Conservation (phyloP, 139 green algal species). For the Chlorella sp. region DNA sequence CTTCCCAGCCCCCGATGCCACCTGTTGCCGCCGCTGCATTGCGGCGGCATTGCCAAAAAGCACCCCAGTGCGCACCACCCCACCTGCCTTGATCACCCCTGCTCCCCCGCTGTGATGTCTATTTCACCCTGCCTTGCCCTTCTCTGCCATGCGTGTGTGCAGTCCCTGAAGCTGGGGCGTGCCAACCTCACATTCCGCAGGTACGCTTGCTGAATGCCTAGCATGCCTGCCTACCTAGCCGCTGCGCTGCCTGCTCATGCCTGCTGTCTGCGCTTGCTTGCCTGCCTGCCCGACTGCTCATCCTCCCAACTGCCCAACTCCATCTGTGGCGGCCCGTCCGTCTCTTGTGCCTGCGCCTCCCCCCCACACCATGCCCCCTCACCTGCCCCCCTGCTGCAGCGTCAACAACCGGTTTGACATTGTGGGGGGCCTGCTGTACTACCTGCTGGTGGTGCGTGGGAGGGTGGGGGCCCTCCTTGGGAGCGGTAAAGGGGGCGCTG, state of each 20-base stretch:
- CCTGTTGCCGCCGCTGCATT: too few relatives aligned
- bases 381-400: too few relatives aligned
- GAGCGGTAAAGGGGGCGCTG: too few relatives aligned
- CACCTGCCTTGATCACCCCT: too few relatives aligned
- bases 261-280: not conserved
- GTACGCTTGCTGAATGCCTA: constrained; percentile 48
- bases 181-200: constrained; percentile 84
- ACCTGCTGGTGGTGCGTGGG: constrained; percentile 75
- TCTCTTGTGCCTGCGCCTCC: too few relatives aligned
- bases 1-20: too few relatives aligned
- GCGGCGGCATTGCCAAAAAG: too few relatives aligned
- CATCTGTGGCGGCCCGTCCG: too few relatives aligned
- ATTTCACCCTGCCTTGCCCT: not conserved
- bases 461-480: not conserved
- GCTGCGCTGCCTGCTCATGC: too few relatives aligned
- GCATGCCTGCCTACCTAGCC: not conserved
- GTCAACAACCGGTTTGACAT: constrained; percentile 84
- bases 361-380: too few relatives aligned
- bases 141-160: not conserved
- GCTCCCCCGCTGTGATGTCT: too few relatives aligned
- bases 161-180: constrained; percentile 64
- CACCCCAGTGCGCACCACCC: too few relatives aligned
- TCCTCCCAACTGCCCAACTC: not conserved
- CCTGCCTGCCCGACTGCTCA: not conserved
- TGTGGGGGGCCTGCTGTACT: constrained; percentile 88